Evolutionary conservation across 1,284 basidiomycete genomes (phyloP).

Genomic region (Jaminaea rosea): DNA sequence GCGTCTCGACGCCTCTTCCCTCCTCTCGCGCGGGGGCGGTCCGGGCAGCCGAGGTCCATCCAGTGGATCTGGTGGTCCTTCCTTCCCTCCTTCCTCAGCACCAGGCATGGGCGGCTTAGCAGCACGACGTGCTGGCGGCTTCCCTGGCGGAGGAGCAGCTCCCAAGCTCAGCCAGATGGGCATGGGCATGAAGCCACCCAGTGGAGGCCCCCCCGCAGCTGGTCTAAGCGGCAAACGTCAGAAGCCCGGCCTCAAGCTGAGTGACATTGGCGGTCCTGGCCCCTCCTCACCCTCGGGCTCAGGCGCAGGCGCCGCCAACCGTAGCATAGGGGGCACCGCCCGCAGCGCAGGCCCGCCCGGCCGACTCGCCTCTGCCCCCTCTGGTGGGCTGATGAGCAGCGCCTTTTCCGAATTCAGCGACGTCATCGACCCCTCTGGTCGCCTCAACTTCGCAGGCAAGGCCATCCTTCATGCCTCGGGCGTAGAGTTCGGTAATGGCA

Average conservation of each 20-base stretch:
- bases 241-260: slow-evolving; percentile 30
- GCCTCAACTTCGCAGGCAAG: slow-evolving; percentile 85
- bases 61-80: slow-evolving; percentile 3
- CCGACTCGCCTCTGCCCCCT: slow-evolving; percentile 49
- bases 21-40: slow-evolving; percentile 10
- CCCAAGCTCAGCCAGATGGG: slow-evolving; percentile 45
- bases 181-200: slow-evolving; percentile 3
- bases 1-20: background rate
- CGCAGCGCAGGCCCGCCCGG: slow-evolving; percentile 51
- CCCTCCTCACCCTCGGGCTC: background rate
- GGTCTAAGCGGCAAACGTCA: slow-evolving; percentile 16
- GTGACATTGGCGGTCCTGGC: slow-evolving; percentile 24
- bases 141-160: slow-evolving; percentile 55
- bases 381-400: slow-evolving; percentile 52
- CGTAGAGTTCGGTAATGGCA: slow-evolving; percentile 88
- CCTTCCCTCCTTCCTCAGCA: slow-evolving; percentile 4
- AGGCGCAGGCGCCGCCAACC: slow-evolving; percentile 3
- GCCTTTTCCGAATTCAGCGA: slow-evolving; percentile 87
- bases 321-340: slow-evolving; percentile 3
- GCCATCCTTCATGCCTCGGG: slow-evolving; percentile 84
- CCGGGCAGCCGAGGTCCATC: slow-evolving; percentile 2
- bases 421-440: slow-evolving; percentile 90
- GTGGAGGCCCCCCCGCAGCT: slow-evolving; percentile 10
- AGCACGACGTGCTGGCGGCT: slow-evolving; percentile 39
- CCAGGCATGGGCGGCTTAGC: slow-evolving; percentile 12